Evolutionary conservation across 768 basidiomycete species (phyloP).

Genomic region (Boletus huronensis): DNA sequence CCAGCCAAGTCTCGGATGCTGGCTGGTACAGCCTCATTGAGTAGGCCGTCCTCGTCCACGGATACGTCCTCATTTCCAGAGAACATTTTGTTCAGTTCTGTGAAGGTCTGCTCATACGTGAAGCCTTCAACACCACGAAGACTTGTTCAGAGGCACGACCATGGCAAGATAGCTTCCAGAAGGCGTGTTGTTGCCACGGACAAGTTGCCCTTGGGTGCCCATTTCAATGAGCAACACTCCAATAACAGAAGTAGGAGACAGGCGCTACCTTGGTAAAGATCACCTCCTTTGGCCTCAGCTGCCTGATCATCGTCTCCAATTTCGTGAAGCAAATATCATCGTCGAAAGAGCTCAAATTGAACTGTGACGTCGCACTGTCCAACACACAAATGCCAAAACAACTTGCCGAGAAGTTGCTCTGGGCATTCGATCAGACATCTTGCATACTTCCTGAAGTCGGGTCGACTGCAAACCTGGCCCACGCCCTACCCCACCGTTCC

Average conservation of each 20-base stretch:
- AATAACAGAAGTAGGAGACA: neutral
- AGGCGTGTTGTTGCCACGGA: slow-evolving; percentile 80
- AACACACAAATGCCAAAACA: slow-evolving; percentile 87
- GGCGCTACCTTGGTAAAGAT: slow-evolving; percentile 74
- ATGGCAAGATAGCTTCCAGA: slow-evolving; percentile 78
- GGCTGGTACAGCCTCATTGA: slow-evolving; percentile 50
- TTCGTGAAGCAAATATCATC: slow-evolving; percentile 93
- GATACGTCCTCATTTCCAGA: slow-evolving; percentile 42
- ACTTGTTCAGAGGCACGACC: slow-evolving; percentile 84
- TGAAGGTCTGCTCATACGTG: slow-evolving; percentile 63
- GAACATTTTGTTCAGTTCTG: slow-evolving; percentile 67
- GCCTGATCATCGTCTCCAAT: slow-evolving; percentile 89
- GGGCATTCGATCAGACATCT: neutral
- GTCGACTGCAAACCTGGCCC: neutral
- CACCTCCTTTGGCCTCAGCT: slow-evolving; percentile 88
- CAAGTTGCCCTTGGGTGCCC: slow-evolving; percentile 65
- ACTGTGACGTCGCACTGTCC: slow-evolving; percentile 94
- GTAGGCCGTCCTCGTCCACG: slow-evolving; percentile 42
- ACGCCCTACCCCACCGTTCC: neutral
- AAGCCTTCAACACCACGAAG: slow-evolving; percentile 83
- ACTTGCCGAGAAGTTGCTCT: neutral
- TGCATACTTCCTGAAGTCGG: neutral
- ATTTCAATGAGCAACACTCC: neutral
- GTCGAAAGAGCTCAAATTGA: slow-evolving; percentile 83
- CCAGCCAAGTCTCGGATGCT: slow-evolving; percentile 72